Evolutionary conservation across 345 rosid species (phyloP), one percentile per base, ranked within the genome.

Genomic region (Citrus sp.): DNA sequence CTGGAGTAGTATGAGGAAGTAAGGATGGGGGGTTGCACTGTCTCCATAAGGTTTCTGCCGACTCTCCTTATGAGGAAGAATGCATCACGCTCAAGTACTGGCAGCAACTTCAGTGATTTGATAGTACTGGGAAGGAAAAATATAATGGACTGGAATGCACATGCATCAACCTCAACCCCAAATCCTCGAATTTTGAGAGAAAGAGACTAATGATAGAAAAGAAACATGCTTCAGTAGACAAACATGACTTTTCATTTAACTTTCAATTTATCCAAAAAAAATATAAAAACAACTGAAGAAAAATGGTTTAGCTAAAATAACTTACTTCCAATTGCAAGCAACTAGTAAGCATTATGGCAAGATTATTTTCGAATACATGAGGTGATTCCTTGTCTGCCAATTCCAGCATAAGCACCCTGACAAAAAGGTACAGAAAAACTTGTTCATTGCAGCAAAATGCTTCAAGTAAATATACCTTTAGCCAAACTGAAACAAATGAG

Each of bases 261-360:
- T 59, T 67, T 7, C 40, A 74, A 70, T 51, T 35, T 4, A 40
- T 56, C 25, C 63, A 13, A 61, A 73, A 18, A 38, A 51, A 6
- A 42, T 1, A 62, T 28, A 38, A 66, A 32, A 1, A 2, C 4
- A 37, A 65, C 27, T 18, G 21, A 65, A n/a, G 56, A 22, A 38
- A 38, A 77, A 21, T 14, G n/a, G n/a, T 49, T 65, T 35, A 6
- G 70, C 64, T 30, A 77, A 30, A 84, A 74, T 70, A 77, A 76
- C 84, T 82, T 85, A 91, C 92, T 88, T 91, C 92, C 89, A 91
- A 83, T 68, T 77, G 76, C 56, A 78, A 78, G 79, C 90, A 88
- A 59, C 77, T 77, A 12, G 70, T 55, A 35, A 90, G 86, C 89
- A 90, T 74, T 37, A 61, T 72, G 30, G 79, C 77, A 68, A 90